Base-by-base conservation (phyloP, 2,329 filamentous ascomycete species). In the Scedosporium boydii region DNA sequence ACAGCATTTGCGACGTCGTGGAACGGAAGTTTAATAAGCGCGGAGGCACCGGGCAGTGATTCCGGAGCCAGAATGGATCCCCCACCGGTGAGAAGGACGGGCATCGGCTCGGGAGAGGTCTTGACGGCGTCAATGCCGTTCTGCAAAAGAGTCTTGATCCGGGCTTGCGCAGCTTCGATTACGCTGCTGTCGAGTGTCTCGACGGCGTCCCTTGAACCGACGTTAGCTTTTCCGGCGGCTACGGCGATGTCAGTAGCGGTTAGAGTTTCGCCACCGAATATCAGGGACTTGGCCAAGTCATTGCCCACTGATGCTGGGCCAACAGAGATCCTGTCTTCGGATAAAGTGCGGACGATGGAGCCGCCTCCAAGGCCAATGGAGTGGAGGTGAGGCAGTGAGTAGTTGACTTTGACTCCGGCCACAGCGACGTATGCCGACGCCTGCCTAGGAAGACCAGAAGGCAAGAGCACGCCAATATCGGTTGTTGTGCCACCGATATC, bases 401-500 rank as follows among this genome's bases (percentile, higher is more conserved):
- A 82, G 68, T 87, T 87, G 74, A 84, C 85, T 7, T 84, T 77
- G 1, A 89, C 82, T 0, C 86, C 86, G 0, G 82, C 82, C 2
- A 88, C 74, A 34, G 86, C 80, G 38, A 82, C 85, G 65, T 85
- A 87, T 0, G 84, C 84, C 6, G 84, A 82, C 58, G 83, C 80
- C 69, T 87, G 83, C 38, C 85, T 77, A 0, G 86, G 87, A 58
- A 88, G 85, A 0, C 86, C 86, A 58, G 82, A 87, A 0, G 81
- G 77, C 7, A 85, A 76, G 3, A 89, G 70, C 0, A 87, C 71
- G 0, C 86, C 84, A 12, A 87, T 82, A 65, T 88, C 86, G 0
- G 84, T 82, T 0, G 86, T 88, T 0, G 86, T 89, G 2, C 86
- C 86, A 0, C 86, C 86, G 61, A 89, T 82, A 67, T 89, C 86